phyloP scores from a whole-genome alignment of 2,329 filamentous ascomycete species.

The Exophiala calicioides region DNA sequence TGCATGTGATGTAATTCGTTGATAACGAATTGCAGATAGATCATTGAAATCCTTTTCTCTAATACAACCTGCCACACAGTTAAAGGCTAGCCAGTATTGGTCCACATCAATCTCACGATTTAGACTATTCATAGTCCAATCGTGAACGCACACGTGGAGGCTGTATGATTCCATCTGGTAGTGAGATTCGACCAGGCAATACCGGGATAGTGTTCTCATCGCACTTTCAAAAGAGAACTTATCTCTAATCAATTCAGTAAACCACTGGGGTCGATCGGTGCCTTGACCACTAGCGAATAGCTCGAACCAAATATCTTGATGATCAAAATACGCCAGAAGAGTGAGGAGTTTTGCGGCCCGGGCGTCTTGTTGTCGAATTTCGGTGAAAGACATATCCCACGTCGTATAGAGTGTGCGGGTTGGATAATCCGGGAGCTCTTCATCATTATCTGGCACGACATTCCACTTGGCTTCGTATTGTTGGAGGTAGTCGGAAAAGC shows the following conservation, averaged over 20 bases:
- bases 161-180: slow-evolving; percentile 8
- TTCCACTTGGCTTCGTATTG: slow-evolving; percentile 44
- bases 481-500: slow-evolving; percentile 42
- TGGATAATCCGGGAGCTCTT: slow-evolving; percentile 14
- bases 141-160: slow-evolving; percentile 24
- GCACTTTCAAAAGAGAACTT: slow-evolving; percentile 11
- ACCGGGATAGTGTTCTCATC: slow-evolving; percentile 11
- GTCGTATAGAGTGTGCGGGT: slow-evolving; percentile 24
- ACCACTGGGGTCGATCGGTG: slow-evolving; percentile 28
- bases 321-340: slow-evolving; percentile 47
- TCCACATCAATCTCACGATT: slow-evolving; percentile 12
- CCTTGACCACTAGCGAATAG: slow-evolving; percentile 34
- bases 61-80: slow-evolving; percentile 12
- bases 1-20: slow-evolving; percentile 10
- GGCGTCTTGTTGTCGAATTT: slow-evolving; percentile 14
- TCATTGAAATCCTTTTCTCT: background rate
- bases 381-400: slow-evolving; percentile 23
- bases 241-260: slow-evolving; percentile 2
- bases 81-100: slow-evolving; percentile 13
- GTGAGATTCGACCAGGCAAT: slow-evolving; percentile 19
- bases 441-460: background rate
- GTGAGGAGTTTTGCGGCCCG: slow-evolving; percentile 40
- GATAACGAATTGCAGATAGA: slow-evolving; percentile 1
- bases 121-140: slow-evolving; percentile 17
- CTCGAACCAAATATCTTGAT: slow-evolving; percentile 49